Base-by-base conservation (phyloP, 2,329 filamentous ascomycete genomes). In the Monilinia fructicola region DNA sequence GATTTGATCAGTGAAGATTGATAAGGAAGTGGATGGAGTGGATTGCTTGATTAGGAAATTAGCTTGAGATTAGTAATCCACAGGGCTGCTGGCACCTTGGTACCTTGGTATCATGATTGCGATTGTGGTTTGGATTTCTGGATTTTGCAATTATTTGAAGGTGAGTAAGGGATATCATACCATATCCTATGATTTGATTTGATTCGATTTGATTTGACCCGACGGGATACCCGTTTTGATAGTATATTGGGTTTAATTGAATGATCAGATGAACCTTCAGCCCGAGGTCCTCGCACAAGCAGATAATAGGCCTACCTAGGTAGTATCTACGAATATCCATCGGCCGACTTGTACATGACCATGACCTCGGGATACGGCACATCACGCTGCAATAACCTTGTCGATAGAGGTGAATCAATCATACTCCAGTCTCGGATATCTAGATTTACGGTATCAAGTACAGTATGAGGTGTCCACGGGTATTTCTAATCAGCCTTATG, bases 31-130 rank as follows among this genome's bases (percentile, higher is more conserved):
- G 35, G 54, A 44, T 28, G 12, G n/a, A 3, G 11, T 53, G 16
- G 23, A 42, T 62, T 38, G 42, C 62, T 56, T 4, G 42, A 64
- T 58, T 58, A 50, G 62, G 62, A 16, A 64, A 58, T 64, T 46
- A 64, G 62, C 62, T 64, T 40, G n/a, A n/a, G 21, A 48, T 64
- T 54, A 42, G 61, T 64, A 55, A 64, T 38, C 38, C 6, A 3
- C 50, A 31, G 38, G 50, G 26, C 28, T 6, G 9, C 9, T 44
- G 9, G 40, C 11, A 46, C 40, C 40, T 42, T 16, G 40, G 40
- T 42, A n/a, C n/a, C n/a, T 46, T 18, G 42, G 42, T 46, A 46
- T 40, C 38, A 14, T 40, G 38, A 14, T 40, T 40, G 38, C 14
- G 38, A 40, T 40, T 40, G 12, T 40, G 10, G 38, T 40, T 40